Conservation (phyloP, 2,329 filamentous ascomycete species). For the Microdochium bolleyi region DNA sequence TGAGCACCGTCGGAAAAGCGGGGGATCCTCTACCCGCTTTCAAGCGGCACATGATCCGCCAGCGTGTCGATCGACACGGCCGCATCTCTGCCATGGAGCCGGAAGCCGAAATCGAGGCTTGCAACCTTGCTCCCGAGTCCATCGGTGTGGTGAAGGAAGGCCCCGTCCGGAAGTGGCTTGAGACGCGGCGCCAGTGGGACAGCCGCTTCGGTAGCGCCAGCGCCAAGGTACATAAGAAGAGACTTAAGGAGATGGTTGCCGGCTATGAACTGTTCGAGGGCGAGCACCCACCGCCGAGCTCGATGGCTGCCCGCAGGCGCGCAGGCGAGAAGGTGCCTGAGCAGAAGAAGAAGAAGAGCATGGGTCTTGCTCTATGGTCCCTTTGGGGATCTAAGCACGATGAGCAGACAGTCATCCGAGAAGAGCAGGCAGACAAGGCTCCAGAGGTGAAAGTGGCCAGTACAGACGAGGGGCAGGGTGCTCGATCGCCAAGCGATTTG, state of each 20-base stretch:
- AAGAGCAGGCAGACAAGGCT: constrained; percentile 39
- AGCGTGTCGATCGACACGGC: constrained; percentile 75
- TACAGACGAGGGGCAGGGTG: constrained; percentile 32
- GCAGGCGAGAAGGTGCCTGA: constrained; percentile 36
- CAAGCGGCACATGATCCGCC: constrained; percentile 82
- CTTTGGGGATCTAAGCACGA: constrained; percentile 88
- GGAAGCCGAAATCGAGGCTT: constrained; percentile 57
- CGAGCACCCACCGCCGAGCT: constrained; percentile 76
- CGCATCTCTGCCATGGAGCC: constrained; percentile 60
- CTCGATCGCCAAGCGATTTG: constrained; percentile 31
- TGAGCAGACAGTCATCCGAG: constrained; percentile 57
- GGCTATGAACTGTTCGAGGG: constrained; percentile 66
- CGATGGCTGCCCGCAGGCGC: constrained; percentile 64
- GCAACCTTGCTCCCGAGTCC: constrained; percentile 49
- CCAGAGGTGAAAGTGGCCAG: constrained; percentile 24
- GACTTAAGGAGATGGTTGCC: constrained; percentile 62
- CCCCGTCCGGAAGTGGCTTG: constrained; percentile 78
- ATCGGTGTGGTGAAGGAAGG: constrained; percentile 75
- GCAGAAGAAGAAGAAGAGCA: constrained; percentile 56
- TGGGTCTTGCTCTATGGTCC: constrained; percentile 76
- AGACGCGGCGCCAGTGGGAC: constrained; percentile 66
- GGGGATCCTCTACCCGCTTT: constrained; percentile 79
- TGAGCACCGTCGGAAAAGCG: constrained; percentile 63
- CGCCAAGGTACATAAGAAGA: constrained; percentile 62
- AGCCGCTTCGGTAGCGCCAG: constrained; percentile 61